Evolutionary conservation across 306 rosid genomes (phyloP).

Genomic region (Cucurbita argyrosperma): DNA sequence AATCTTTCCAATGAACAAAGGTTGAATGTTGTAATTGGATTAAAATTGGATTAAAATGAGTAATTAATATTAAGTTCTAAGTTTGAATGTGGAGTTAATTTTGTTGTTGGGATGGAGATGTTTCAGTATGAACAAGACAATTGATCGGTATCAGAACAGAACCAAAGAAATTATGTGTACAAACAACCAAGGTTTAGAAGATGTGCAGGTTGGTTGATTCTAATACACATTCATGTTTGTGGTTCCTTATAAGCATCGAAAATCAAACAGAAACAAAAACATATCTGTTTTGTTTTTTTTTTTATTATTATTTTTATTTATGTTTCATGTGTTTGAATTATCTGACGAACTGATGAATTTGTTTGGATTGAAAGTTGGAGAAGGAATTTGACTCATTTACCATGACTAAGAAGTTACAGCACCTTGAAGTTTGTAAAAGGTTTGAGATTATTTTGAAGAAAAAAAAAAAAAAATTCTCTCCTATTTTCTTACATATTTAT

Average conservation of each 20-base stretch:
- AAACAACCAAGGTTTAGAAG: constrained; percentile 19
- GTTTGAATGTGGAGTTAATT: too few species aligned
- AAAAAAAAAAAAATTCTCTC: not conserved
- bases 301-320: too few species aligned
- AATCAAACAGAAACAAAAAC: not conserved
- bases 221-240: not conserved
- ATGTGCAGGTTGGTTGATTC: constrained; percentile 34
- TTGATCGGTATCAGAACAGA: constrained; percentile 65
- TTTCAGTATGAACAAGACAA: constrained; percentile 50
- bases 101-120: constrained; percentile 10
- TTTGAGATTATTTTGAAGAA: constrained; percentile 3
- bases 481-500: not conserved
- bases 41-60: too few species aligned
- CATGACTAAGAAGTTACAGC: constrained; percentile 45
- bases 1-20: not conserved
- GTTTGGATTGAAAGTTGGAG: constrained; percentile 17
- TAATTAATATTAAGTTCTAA: too few species aligned
- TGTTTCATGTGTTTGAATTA: not conserved
- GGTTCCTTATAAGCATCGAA: not conserved
- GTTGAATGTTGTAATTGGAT: too few species aligned
- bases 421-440: constrained; percentile 52
- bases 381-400: constrained; percentile 21
- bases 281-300: not conserved
- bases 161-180: constrained; percentile 25
- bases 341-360: not conserved